Base-by-base conservation (phyloP, 2,329 filamentous ascomycete genomes). In the Chaetomium strumarium region DNA sequence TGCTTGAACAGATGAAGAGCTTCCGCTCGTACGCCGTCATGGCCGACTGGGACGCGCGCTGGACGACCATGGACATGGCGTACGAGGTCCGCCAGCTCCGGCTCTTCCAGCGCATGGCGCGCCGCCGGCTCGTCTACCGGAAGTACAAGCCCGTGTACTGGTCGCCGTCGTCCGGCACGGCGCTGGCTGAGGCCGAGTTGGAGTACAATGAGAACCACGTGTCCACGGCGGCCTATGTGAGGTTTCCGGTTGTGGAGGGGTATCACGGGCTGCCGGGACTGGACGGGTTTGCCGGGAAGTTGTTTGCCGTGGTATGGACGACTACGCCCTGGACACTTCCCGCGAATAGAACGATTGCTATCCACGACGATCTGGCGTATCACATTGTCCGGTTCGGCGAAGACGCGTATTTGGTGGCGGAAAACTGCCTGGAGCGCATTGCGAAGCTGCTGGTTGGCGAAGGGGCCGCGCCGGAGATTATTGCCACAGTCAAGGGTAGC, bases 251-350 rank as follows among this genome's bases (percentile, higher is more conserved):
- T 29, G 67, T 81, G 12, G 72, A 39, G 5, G 56, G 57, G 8
- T 40, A 38, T 17, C 40, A 40, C 17, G 13, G 20, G 9, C n/a
- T 59, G 12, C 56, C 56, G 3, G 60, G 58, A 37, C 62, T 79
- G 46, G 60, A 66, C 20, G 56, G 58, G 3, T 66, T 79, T 19
- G 59, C 69, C 6, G 75, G 76, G 4, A 71, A 75, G 5, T 65
- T 96, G 11, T 86, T 79, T 66, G 89, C 87, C n/a, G 78, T 93
- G n/a, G 88, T 97, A 47, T 99, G 93, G 93, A 99, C 93, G 2
- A 99, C 93, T 0, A 99, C 93, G 0, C 93, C 93, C 0, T 99
- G 93, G 93, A 99, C 93, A 0, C 74, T 99, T 5, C 92, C 93
- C 0, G 91, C 92, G 2, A 99, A 99, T 67, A 83, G 83, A 65